phyloP scores from a whole-genome alignment of 192 early-diverging fungal species.

The Coemansia sp. region DNA sequence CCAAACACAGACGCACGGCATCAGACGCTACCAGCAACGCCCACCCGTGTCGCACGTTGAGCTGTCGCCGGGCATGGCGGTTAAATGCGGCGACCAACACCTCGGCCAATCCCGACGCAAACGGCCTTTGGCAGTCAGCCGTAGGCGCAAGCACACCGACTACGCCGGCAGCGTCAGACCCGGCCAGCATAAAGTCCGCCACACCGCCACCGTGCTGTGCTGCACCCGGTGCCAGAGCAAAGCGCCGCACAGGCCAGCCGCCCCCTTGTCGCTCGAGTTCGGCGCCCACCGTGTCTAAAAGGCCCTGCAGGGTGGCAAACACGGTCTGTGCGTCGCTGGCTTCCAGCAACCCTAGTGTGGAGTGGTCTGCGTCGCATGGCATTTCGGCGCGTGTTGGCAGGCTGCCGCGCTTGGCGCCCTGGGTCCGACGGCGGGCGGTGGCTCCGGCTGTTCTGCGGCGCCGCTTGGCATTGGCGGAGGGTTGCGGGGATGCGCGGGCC shows the following conservation, averaged over 20 bases:
- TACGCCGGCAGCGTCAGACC: slow-evolving; percentile 5
- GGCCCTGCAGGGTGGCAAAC: too few relatives aligned
- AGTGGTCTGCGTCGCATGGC: too few relatives aligned
- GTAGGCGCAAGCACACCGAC: slow-evolving; percentile 17
- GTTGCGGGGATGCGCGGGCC: too few relatives aligned
- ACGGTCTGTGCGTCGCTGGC: too few relatives aligned
- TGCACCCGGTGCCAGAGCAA: background rate
- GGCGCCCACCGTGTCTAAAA: too few relatives aligned
- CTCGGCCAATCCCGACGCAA: slow-evolving; percentile 36
- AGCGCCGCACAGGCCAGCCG: background rate
- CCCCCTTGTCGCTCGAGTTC: too few relatives aligned
- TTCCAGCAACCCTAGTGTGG: too few relatives aligned
- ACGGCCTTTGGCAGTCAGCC: slow-evolving; percentile 29
- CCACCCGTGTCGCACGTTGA: slow-evolving; percentile 33
- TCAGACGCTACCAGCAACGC: slow-evolving; percentile 21
- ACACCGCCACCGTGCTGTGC: slow-evolving; percentile 1
- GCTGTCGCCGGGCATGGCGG: slow-evolving; percentile 17
- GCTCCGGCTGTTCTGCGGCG: too few relatives aligned
- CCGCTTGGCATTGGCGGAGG: too few relatives aligned
- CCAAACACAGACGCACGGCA: slow-evolving; percentile 25
- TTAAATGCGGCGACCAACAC: slow-evolving; percentile 31
- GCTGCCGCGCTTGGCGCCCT: too few relatives aligned
- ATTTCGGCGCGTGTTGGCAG: too few relatives aligned
- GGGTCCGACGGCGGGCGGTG: too few relatives aligned
- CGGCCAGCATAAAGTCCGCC: slow-evolving; percentile 10